A percentile compares a stretch with the other conserved stretches of the same genome.
Evolutionary conservation across 345 rosid species (phyloP).

Genomic region (Eucalyptus pauciflora): DNA sequence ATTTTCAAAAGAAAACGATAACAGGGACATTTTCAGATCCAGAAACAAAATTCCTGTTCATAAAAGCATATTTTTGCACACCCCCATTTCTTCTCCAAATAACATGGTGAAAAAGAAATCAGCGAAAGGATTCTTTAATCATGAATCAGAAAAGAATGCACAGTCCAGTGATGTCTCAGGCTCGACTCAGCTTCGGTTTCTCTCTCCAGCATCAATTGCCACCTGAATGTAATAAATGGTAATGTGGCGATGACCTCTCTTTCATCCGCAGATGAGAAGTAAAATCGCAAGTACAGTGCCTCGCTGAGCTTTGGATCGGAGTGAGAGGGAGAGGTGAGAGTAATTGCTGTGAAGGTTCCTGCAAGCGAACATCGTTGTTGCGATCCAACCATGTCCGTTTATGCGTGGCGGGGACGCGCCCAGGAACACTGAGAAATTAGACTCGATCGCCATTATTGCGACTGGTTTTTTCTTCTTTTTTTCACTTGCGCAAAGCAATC

Average conservation of each 20-base stretch:
- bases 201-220: background rate
- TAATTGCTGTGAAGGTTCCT: conserved; percentile 42
- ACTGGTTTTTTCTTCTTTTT: background rate
- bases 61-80: background rate
- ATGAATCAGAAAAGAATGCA: background rate
- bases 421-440: background rate
- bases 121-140: background rate
- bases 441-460: background rate
- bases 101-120: background rate
- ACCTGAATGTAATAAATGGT: background rate
- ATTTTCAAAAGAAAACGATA: background rate
- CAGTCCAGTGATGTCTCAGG: background rate
- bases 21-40: background rate
- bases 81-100: background rate
- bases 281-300: background rate
- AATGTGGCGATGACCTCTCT: background rate
- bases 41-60: background rate
- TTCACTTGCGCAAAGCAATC: background rate
- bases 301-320: background rate
- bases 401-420: background rate
- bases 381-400: background rate
- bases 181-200: background rate
- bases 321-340: background rate
- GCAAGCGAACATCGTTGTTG: background rate
- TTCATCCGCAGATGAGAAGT: background rate